Evolutionary conservation across 306 rosid species (phyloP).

Genomic region (Cicer pinnatifidum): DNA sequence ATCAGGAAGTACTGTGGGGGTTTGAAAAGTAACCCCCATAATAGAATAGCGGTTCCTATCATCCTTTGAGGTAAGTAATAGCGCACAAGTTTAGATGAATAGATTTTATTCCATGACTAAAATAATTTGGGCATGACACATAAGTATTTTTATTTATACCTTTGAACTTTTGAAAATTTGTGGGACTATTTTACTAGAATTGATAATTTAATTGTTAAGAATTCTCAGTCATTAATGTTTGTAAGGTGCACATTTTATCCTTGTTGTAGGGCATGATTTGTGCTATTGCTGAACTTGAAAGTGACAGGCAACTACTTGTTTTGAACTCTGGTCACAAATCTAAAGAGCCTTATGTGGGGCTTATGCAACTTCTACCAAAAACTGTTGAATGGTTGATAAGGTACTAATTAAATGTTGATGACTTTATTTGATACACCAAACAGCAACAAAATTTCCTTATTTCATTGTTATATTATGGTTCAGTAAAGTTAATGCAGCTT

Average conservation of each 20-base stretch:
- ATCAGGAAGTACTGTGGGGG: too few relatives aligned
- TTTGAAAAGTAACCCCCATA: too few relatives aligned
- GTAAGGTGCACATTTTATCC: conserved; percentile 24
- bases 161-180: conserved; percentile 7
- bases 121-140: neutral
- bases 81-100: neutral
- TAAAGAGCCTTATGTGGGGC: conserved; percentile 62
- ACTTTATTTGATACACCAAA: conserved; percentile 35
- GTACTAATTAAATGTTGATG: conserved; percentile 48
- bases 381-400: conserved; percentile 64
- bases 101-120: neutral
- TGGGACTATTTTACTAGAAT: neutral
- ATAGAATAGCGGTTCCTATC: too few relatives aligned
- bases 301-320: conserved; percentile 79
- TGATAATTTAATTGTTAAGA: neutral
- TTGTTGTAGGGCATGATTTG: conserved; percentile 73
- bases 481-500: conserved; percentile 46
- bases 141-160: conserved; percentile 4
- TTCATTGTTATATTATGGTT: conserved; percentile 24
- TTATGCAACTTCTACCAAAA: conserved; percentile 75
- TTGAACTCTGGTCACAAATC: conserved; percentile 48
- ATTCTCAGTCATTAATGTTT: neutral
- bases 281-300: conserved; percentile 84
- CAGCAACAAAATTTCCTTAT: conserved; percentile 24
- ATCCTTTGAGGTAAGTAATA: conserved; percentile 4